Conservation (phyloP, 192 early-diverging fungal species). For the Umbelopsis vinacea region DNA sequence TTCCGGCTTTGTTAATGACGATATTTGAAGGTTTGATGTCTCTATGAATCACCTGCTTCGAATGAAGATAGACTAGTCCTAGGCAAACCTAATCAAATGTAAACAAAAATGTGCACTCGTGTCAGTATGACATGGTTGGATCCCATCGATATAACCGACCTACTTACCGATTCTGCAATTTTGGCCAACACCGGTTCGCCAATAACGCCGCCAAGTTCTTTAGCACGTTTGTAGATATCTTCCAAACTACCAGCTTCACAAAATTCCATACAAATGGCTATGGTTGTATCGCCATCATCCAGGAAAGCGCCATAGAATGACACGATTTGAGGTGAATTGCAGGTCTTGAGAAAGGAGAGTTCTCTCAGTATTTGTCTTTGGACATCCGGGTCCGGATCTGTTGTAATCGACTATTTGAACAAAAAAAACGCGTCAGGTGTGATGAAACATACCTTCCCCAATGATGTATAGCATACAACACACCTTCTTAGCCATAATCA, state of each 20-base stretch:
- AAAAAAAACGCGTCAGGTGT: not conserved
- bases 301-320: constrained; percentile 92
- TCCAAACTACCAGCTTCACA: constrained; percentile 94
- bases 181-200: constrained; percentile 87
- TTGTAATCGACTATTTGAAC: constrained; percentile 53
- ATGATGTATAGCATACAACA: not conserved
- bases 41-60: constrained; percentile 89
- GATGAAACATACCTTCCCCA: too few relatives aligned
- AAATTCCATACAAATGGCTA: constrained; percentile 97
- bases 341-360: constrained; percentile 84
- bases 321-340: constrained; percentile 91
- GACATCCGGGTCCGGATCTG: constrained; percentile 66
- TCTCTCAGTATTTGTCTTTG: constrained; percentile 89
- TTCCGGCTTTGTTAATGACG: constrained; percentile 83
- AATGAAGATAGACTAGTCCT: constrained; percentile 88
- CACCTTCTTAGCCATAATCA: constrained; percentile 94
- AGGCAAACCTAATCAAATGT: constrained; percentile 61
- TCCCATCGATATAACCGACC: not conserved
- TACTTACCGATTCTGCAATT: constrained; percentile 76
- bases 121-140: not conserved
- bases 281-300: constrained; percentile 71
- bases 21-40: constrained; percentile 99
- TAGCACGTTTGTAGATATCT: constrained; percentile 79
- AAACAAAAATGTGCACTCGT: constrained; percentile 3
- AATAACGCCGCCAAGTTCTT: constrained; percentile 70